A percentile compares a stretch with the other conserved stretches of the same genome.
phyloP scores from a whole-genome alignment of 352 stramenopile genomes.

The Globisporangium splendens region DNA sequence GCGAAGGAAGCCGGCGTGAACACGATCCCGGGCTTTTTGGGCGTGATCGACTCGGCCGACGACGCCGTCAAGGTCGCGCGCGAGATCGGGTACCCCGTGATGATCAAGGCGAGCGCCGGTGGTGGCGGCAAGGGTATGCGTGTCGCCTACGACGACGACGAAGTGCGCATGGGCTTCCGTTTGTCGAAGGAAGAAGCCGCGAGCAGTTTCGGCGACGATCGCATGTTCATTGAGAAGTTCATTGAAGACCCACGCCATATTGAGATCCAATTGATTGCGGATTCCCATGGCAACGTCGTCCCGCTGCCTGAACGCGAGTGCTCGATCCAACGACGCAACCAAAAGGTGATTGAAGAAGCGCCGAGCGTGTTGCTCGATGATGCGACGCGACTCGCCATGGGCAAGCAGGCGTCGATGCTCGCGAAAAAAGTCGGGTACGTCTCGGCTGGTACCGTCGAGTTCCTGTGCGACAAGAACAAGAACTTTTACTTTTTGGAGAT shows the following conservation, averaged over 20 bases:
- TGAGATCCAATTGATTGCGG: conserved; percentile 96
- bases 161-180: conserved; percentile 85
- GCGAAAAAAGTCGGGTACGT: conserved; percentile 92
- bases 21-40: conserved; percentile 94
- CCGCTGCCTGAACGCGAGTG: conserved; percentile 95
- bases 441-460: conserved; percentile 96
- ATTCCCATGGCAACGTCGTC: conserved; percentile 88
- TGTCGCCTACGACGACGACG: conserved; percentile 90
- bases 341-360: conserved; percentile 97
- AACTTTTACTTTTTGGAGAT: conserved; percentile 99
- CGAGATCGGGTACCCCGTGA: conserved; percentile 96
- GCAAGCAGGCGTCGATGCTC: conserved; percentile 88
- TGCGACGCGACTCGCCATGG: conserved; percentile 80
- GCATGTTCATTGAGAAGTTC: conserved; percentile 97
- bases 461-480: conserved; percentile 94
- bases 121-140: conserved; percentile 97
- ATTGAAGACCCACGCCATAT: conserved; percentile 97
- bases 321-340: conserved; percentile 95
- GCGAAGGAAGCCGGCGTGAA: conserved; percentile 89
- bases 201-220: conserved; percentile 93
- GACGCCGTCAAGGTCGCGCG: conserved; percentile 84
- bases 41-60: conserved; percentile 71
- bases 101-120: conserved; percentile 96
- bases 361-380: conserved; percentile 87
- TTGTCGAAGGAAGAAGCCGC: conserved; percentile 85